Evolutionary conservation across 345 rosid species (phyloP), one percentile per base, ranked within the genome.

Genomic region (Hevea brasiliensis): DNA sequence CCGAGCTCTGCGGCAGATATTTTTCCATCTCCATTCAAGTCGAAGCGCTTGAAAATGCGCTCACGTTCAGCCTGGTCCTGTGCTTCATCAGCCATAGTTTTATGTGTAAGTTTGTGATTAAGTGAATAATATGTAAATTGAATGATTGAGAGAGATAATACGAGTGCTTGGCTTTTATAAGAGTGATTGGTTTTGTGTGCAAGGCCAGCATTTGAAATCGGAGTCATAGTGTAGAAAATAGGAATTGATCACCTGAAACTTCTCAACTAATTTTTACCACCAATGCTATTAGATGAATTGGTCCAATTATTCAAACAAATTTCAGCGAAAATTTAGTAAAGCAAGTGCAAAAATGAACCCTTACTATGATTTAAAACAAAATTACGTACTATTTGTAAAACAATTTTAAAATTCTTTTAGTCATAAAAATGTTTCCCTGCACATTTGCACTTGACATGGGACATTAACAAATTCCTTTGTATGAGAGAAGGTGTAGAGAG

Each of bases 1-100:
- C 92, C 95, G 2, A 94, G 90, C 91, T 92, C 97, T 0, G 88
- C 0, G 8, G 93, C 74, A 0, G 97, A 94, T 81, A 94, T 94
- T 50, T 85, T 83, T 3, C 93, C 97, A 18, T 94, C 97, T 0
- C 95, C 95, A 1, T 94, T 87, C 44, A 89, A 84, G 60, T 92
- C 98, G 27, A 90, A 92, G 7, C 81, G 84, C 85, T 92, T 88
- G 89, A 94, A 94, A 50, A 94, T 77, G 42, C 87, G 88, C 68
- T 90, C 89, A 0, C 76, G 86, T 64, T 88, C 91, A 0, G 87
- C 84, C 72, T 74, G 73, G n/a, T 84, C 96, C 55, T 27, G 61
- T 6, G 79, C 85, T 40, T 84, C 85, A 14, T 87, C 90, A 10
- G 85, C 94, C 94, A 92, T 92, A 57, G 51, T 68, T 51, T 32